These are phyloP conservation scores for Salix caprea DNA, from an alignment of 345 rosid species.

Conservation along the genomic window DNA sequence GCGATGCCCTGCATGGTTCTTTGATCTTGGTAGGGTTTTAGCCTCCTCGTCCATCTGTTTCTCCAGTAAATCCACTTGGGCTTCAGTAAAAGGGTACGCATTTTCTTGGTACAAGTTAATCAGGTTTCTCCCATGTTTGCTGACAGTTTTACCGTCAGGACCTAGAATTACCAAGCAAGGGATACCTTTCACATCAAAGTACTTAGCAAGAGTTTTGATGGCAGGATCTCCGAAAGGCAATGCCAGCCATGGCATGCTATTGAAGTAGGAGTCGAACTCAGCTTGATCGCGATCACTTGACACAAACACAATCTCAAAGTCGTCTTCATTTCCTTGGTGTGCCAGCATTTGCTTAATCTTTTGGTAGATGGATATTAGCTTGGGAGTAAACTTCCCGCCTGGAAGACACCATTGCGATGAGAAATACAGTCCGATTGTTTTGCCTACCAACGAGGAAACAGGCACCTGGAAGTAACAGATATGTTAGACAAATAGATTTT, in stretches of 20 bases:
- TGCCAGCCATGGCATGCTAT: conserved; percentile 51
- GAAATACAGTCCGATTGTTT: conserved; percentile 52
- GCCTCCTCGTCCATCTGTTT: conserved; percentile 51
- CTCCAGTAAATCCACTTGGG: conserved; percentile 33
- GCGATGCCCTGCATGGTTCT: conserved; percentile 42
- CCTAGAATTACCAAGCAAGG: conserved; percentile 54
- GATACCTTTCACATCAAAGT: conserved; percentile 47
- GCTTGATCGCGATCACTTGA: conserved; percentile 40
- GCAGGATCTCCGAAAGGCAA: conserved; percentile 48
- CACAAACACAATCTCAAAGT: conserved; percentile 49
- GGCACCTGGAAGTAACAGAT: conserved; percentile 33
- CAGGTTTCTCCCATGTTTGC: conserved; percentile 44
- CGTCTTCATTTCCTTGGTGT: conserved; percentile 26
- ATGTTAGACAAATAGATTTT: not conserved
- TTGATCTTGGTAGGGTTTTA: conserved; percentile 36
- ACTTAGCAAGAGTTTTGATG: conserved; percentile 30
- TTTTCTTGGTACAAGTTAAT: conserved; percentile 47
- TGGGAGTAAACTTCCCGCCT: conserved; percentile 44
- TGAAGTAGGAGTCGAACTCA: conserved; percentile 35
- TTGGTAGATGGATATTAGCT: conserved; percentile 43
- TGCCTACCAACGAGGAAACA: conserved; percentile 42
- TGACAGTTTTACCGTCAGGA: conserved; percentile 57
- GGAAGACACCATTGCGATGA: conserved; percentile 63
- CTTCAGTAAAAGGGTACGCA: conserved; percentile 55
- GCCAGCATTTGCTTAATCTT: conserved; percentile 34